Percentiles rank a stretch among this genome's conserved stretches.
These are phyloP conservation scores for Stagonosporopsis cucurbitacearum DNA, from an alignment of 2,329 filamentous ascomycete species.

Conservation along the genomic window DNA sequence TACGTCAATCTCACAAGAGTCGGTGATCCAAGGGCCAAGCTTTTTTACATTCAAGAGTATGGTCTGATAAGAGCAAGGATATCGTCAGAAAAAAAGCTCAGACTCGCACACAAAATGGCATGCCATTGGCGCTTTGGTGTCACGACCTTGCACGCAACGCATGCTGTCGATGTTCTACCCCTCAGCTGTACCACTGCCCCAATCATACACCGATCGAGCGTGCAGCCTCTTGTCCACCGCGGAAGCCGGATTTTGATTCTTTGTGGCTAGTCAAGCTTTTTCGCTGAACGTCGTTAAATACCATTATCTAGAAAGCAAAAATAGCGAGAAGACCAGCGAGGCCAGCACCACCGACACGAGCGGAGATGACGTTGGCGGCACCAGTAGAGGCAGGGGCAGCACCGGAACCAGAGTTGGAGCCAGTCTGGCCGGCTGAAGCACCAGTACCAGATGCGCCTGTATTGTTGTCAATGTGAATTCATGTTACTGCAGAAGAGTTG, in stretches of 20 bases:
- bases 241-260: slow-evolving; percentile 11
- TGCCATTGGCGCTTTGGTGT: background rate
- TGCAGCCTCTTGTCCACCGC: slow-evolving; percentile 15
- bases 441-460: slow-evolving; percentile 15
- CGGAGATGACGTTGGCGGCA: slow-evolving; percentile 40
- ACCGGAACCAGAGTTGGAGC: slow-evolving; percentile 17
- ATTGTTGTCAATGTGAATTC: background rate
- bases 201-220: background rate
- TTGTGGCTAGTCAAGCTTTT: background rate
- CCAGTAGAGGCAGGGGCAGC: slow-evolving; percentile 32
- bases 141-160: background rate
- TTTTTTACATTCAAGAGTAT: background rate
- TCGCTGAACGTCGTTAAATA: background rate
- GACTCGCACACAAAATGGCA: background rate
- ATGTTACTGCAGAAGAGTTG: background rate
- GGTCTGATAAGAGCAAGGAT: background rate
- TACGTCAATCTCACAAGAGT: background rate
- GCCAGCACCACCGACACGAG: slow-evolving; percentile 43
- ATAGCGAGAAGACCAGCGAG: slow-evolving; percentile 47
- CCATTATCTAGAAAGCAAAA: slow-evolving; percentile 47
- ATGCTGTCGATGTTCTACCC: slow-evolving; percentile 2
- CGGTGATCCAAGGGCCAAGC: background rate
- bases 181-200: slow-evolving; percentile 11
- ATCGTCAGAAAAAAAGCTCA: background rate
- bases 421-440: slow-evolving; percentile 25